These are phyloP conservation scores for Leccinellum rugosiceps DNA, from an alignment of 768 basidiomycete genomes.

Conservation along the genomic window DNA sequence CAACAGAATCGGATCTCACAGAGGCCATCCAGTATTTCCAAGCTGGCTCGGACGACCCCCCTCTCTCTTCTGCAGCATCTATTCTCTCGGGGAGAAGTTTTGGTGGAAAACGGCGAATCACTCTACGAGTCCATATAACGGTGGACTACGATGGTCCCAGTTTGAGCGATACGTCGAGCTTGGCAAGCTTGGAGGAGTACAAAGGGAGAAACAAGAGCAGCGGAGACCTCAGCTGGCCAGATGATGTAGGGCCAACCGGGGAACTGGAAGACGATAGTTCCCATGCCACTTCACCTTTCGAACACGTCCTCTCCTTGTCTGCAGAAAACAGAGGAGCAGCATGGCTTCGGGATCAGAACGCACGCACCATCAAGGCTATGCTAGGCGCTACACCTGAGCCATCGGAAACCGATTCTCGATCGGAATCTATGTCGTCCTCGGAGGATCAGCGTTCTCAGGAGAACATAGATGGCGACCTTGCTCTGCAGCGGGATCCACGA, in stretches of 20 bases:
- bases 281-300: slow-evolving; percentile 41
- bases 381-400: slow-evolving; percentile 55
- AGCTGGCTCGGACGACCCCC: slow-evolving; percentile 68
- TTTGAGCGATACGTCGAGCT: slow-evolving; percentile 83
- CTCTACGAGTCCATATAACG: slow-evolving; percentile 68
- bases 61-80: slow-evolving; percentile 69
- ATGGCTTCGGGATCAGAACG: slow-evolving; percentile 83
- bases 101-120: slow-evolving; percentile 69
- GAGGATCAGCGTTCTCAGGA: slow-evolving; percentile 37
- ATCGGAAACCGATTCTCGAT: slow-evolving; percentile 53
- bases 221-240: slow-evolving; percentile 39
- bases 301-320: slow-evolving; percentile 39
- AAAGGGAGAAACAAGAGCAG: slow-evolving; percentile 56
- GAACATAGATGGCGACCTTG: slow-evolving; percentile 56
- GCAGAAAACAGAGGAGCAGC: slow-evolving; percentile 67
- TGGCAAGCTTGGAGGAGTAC: slow-evolving; percentile 77
- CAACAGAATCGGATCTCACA: slow-evolving; percentile 68
- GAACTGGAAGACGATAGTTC: slow-evolving; percentile 58
- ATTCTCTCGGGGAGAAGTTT: slow-evolving; percentile 65
- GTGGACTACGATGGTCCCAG: slow-evolving; percentile 92
- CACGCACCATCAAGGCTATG: slow-evolving; percentile 58
- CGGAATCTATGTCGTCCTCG: slow-evolving; percentile 33
- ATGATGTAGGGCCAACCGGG: slow-evolving; percentile 42
- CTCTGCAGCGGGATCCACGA: slow-evolving; percentile 59
- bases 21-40: slow-evolving; percentile 89